Base-by-base conservation (phyloP, 768 basidiomycete species). In the Pisolithus orientalis region DNA sequence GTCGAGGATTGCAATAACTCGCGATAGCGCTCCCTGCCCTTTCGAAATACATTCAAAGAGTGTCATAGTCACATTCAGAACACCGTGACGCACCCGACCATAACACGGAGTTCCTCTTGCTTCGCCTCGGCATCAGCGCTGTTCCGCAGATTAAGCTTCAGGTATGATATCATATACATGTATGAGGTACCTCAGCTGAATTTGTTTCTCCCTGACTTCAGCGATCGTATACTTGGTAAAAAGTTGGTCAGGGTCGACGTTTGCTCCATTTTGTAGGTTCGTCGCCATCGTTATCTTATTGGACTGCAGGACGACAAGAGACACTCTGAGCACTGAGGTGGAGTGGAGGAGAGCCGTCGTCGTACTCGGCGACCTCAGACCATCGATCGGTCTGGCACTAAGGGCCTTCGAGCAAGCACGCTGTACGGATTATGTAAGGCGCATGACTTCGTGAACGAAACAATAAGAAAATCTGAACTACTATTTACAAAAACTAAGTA, bases 111-210 rank as follows among this genome's bases (percentile, higher is more conserved):
- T 62, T 93, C 90, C 65, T 92, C 87, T 61, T 90, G 87, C 67
- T 93, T 92, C 42, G 82, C 84, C 63, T 91, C 87, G 0, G 90
- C 90, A 71, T 92, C 90, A 14, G 77, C 71, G 65, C 90, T 91
- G 39, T 11, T 29, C 13, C 28, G 42, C 45, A 27, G 52, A 48
- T 56, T 48, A 32, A 51, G 56, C 24, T 46, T 50, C 14, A 39
- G 24, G 32, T 42, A 34, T 37, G 39, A 49, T 45, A 50, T 2
- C 21, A 17, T 25, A 39, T n/a, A 17, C 7, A 49, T 10, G 25
- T 61, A 52, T 39, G 21, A 61, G 61, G 59, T 47, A 88, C 90
- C 83, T 79, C 48, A 92, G 69, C 32, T 81, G 80, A n/a, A 80
- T 75, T 61, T 90, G 84, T 37, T 82, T 75, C 32, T 70, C 65